Evolutionary conservation across 805 yeast genomes (phyloP).

Genomic region (Candida sonorensis): DNA sequence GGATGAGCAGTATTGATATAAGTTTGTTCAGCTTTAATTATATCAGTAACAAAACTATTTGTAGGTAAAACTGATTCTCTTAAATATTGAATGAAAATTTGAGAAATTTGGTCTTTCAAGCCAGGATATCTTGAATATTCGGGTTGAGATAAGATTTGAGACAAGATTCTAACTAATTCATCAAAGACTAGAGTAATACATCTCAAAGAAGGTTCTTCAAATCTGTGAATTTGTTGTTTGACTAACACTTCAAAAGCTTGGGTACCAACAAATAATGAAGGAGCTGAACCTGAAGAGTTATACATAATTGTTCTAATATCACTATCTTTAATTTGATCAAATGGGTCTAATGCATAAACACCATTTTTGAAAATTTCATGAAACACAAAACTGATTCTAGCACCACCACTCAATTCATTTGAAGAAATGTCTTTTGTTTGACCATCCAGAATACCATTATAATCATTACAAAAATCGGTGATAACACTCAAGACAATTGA

Average conservation of each 20-base stretch:
- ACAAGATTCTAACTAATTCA: constrained; percentile 84
- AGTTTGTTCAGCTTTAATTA: constrained; percentile 81
- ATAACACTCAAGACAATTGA: constrained; percentile 86
- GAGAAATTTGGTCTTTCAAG: constrained; percentile 79
- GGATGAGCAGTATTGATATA: constrained; percentile 98
- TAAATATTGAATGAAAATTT: constrained; percentile 70
- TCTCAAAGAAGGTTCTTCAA: constrained; percentile 87
- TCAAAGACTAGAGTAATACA: constrained; percentile 89
- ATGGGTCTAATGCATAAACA: constrained; percentile 86
- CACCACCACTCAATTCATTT: constrained; percentile 94
- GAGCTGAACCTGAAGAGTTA: constrained; percentile 94
- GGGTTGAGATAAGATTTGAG: constrained; percentile 76
- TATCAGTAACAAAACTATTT: constrained; percentile 73
- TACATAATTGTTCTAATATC: constrained; percentile 96
- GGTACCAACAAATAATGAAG: constrained; percentile 93
- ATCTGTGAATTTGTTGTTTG: constrained; percentile 86
- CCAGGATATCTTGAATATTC: constrained; percentile 86
- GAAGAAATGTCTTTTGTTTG: constrained; percentile 84
- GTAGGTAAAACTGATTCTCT: constrained; percentile 81
- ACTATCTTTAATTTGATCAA: constrained; percentile 90
- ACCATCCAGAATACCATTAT: constrained; percentile 86
- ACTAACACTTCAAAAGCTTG: constrained; percentile 95
- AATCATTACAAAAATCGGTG: constrained; percentile 88
- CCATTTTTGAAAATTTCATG: constrained; percentile 95
- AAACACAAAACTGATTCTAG: constrained; percentile 93